Conservation (phyloP, 2,329 filamentous ascomycete genomes). For the Pseudogymnoascus sp. region DNA sequence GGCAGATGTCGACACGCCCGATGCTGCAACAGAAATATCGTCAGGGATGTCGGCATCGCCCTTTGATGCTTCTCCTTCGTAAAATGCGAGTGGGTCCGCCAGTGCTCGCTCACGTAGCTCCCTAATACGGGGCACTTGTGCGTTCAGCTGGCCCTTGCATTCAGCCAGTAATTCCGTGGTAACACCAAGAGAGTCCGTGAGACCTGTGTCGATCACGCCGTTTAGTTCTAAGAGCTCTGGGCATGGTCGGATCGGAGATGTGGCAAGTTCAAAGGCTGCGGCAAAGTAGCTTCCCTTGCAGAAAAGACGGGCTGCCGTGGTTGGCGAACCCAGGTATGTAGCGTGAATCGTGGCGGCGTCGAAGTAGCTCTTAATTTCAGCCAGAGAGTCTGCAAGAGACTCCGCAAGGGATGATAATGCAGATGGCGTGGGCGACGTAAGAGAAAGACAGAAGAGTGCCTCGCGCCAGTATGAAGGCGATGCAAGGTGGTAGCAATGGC, state of each 20-base stretch:
- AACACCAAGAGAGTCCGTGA: constrained; percentile 71
- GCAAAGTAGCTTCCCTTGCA: constrained; percentile 85
- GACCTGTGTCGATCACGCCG: constrained; percentile 65
- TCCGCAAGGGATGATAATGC: constrained; percentile 63
- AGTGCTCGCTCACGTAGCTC: constrained; percentile 76
- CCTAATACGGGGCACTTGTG: constrained; percentile 77
- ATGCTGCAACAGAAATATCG: constrained; percentile 85
- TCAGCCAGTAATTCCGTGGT: constrained; percentile 91
- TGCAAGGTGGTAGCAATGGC: constrained; percentile 74
- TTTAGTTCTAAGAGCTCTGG: constrained; percentile 43
- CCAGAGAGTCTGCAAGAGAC: constrained; percentile 68
- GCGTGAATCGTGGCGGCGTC: constrained; percentile 72
- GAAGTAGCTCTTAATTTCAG: constrained; percentile 76
- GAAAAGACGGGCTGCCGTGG: constrained; percentile 64
- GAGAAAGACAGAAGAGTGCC: constrained; percentile 70
- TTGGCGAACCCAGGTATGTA: constrained; percentile 70
- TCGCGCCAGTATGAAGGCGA: constrained; percentile 79
- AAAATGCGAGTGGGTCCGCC: constrained; percentile 82
- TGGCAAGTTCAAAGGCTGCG: constrained; percentile 75
- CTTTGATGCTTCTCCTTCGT: constrained; percentile 63
- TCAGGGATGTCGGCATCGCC: constrained; percentile 70
- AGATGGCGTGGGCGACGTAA: constrained; percentile 49
- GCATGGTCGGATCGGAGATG: constrained; percentile 45
- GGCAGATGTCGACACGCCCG: constrained; percentile 72
- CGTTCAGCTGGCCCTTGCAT: constrained; percentile 75